Percentiles rank a stretch among this genome's conserved stretches.
Evolutionary conservation across 768 basidiomycete species (phyloP).

Genomic region (Podaxis rugospora): DNA sequence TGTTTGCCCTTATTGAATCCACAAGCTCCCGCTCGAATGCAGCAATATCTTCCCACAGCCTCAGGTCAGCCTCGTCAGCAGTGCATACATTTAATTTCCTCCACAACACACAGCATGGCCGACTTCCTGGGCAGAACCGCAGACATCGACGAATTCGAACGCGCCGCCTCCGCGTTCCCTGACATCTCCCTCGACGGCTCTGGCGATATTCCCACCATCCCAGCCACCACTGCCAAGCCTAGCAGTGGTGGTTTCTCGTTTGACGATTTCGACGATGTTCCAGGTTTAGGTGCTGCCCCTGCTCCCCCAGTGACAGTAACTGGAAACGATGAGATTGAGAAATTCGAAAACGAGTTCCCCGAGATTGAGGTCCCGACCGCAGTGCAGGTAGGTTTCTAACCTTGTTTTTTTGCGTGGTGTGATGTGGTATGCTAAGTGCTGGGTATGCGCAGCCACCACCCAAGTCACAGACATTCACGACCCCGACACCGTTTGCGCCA

Average conservation of each 20-base stretch:
- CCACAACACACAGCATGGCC: slow-evolving; percentile 30
- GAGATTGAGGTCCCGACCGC: slow-evolving; percentile 57
- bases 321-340: slow-evolving; percentile 79
- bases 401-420: neutral
- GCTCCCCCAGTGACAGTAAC: slow-evolving; percentile 63
- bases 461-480: slow-evolving; percentile 33
- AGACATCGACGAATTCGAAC: slow-evolving; percentile 72
- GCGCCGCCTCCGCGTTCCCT: slow-evolving; percentile 79
- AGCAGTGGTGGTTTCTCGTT: slow-evolving; percentile 56
- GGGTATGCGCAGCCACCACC: slow-evolving; percentile 29
- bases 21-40: neutral
- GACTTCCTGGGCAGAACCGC: slow-evolving; percentile 39
- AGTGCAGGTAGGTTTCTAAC: neutral
- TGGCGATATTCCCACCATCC: slow-evolving; percentile 45
- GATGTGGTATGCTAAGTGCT: neutral
- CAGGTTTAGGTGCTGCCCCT: slow-evolving; percentile 18
- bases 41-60: slow-evolving; percentile 3
- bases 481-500: slow-evolving; percentile 60
- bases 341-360: slow-evolving; percentile 84
- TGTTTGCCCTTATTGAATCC: neutral
- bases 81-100: neutral
- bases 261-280: slow-evolving; percentile 58
- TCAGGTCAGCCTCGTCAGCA: slow-evolving; percentile 6
- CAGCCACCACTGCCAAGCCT: slow-evolving; percentile 24
- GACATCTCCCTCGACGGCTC: slow-evolving; percentile 75